Evolutionary conservation across 2,329 filamentous ascomycete species (phyloP), one percentile per base, ranked within the genome.

Genomic region (Fusarium sp.): DNA sequence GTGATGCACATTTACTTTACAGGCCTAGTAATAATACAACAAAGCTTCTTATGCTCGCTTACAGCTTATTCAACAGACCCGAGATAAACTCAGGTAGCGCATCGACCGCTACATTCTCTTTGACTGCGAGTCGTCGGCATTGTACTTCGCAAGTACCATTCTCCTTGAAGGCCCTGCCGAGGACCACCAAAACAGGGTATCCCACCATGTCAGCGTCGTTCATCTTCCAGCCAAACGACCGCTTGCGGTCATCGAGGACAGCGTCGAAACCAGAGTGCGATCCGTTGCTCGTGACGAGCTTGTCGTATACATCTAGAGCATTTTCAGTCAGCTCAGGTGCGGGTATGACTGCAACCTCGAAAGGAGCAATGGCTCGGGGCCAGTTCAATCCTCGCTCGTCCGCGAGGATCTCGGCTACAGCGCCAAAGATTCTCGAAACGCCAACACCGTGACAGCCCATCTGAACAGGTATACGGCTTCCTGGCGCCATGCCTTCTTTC

Each of bases 401-500:
- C 0, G 89, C 86, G 11, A 94, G 83, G 39, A 91, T 87, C 68
- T 95, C 91, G 2, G 95, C 95, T 1, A 96, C 89, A 2, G 96
- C 94, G 10, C 91, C 94, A 65, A 99, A 91, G 73, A 99, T 90
- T 44, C 96, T 91, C 7, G 94, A 97, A 18, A 99, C 89, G 3
- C 96, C 96, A 65, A 99, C 97, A 1, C 96, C 96, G 76, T 98
- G 94, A 78, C 96, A 99, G 57, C 96, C 96, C 96, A 99, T 99
- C 69, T 97, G 89, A 75, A 97, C 86, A 0, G 90, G 84, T 0
- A 89, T 84, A 5, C 66, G 72, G 28, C 69, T 71, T 13, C 72
- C 72, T 20, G 76, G 73, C 7, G 46, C 24, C 6, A 73, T 28
- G 9, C 57, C 63, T 38, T 69, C 70, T 9, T 60, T 26, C 6